A percentile compares a stretch with the other conserved stretches of the same genome.
Conservation (phyloP, 2,329 filamentous ascomycete genomes). For the Pseudogymnoascus sp. region DNA sequence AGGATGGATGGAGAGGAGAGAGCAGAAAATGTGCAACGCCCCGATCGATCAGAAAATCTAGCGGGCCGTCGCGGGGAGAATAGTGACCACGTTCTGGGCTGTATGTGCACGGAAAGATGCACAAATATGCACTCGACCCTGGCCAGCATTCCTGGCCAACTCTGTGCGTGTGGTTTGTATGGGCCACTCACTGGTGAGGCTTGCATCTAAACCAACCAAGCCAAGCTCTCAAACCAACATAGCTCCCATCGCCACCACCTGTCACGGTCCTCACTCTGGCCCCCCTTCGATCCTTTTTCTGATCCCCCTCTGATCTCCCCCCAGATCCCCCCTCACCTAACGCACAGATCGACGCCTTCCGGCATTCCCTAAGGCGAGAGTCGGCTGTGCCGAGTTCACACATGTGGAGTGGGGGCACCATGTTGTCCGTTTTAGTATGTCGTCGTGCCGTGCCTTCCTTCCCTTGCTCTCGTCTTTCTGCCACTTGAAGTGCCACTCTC, state of each 20-base stretch:
- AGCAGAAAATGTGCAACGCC: neutral
- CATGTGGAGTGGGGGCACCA: neutral
- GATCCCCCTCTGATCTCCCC: neutral
- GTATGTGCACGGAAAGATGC: neutral
- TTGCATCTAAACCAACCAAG: neutral
- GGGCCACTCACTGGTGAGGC: neutral
- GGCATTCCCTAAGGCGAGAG: neutral
- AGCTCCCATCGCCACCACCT: neutral
- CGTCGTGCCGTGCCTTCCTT: neutral
- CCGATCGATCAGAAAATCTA: neutral
- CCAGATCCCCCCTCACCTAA: neutral
- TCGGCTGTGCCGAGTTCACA: neutral
- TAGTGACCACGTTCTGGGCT: neutral
- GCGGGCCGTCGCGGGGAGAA: neutral
- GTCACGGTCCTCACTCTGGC: neutral
- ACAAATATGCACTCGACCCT: neutral
- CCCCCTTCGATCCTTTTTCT: neutral
- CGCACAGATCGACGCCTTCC: neutral
- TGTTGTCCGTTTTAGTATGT: neutral
- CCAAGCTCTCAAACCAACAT: neutral
- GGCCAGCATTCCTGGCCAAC: neutral
- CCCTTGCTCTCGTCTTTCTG: neutral
- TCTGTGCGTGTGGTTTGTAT: neutral
- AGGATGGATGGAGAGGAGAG: neutral
- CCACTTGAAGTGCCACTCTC: neutral